Evolutionary conservation across 2,329 filamentous ascomycete species (phyloP).

Genomic region (Botrytis fragariae): DNA sequence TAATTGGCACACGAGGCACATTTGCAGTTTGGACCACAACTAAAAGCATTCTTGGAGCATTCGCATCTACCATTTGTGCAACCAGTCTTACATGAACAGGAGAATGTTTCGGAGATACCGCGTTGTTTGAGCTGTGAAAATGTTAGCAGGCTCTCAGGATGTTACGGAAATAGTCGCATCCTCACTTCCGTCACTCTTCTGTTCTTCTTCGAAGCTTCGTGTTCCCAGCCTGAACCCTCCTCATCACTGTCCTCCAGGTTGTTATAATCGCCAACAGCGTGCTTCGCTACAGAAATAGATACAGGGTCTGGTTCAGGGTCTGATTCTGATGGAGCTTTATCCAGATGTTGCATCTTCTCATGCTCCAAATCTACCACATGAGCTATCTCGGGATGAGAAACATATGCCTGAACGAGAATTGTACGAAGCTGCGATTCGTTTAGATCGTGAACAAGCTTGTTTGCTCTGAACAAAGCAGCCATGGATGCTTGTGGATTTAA

Average conservation of each 20-base stretch:
- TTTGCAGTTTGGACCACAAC: conserved; percentile 10
- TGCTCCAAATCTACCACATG: conserved; percentile 14
- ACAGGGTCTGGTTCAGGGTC: not conserved
- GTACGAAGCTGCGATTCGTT: conserved; percentile 18
- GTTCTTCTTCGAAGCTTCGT: not conserved
- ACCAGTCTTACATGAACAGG: conserved; percentile 3
- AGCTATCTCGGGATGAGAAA: conserved; percentile 8
- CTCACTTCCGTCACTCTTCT: conserved; percentile 18
- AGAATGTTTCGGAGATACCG: not conserved
- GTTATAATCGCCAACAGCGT: not conserved
- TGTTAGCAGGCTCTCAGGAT: not conserved
- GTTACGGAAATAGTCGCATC: not conserved
- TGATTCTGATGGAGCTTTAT: not conserved
- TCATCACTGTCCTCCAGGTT: not conserved
- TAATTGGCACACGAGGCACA: conserved; percentile 12
- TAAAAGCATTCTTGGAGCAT: conserved; percentile 11
- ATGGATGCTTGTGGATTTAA: conserved; percentile 8
- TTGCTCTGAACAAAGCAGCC: conserved; percentile 12
- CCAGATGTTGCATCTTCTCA: conserved; percentile 14
- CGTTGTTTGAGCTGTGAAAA: not conserved
- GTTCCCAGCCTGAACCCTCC: not conserved
- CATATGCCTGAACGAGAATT: conserved; percentile 18
- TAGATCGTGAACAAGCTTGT: conserved; percentile 15
- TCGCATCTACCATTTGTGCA: not conserved
- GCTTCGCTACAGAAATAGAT: not conserved